Base-by-base conservation (phyloP, 2,329 filamentous ascomycete species). In the Colletotrichum limetticola region DNA sequence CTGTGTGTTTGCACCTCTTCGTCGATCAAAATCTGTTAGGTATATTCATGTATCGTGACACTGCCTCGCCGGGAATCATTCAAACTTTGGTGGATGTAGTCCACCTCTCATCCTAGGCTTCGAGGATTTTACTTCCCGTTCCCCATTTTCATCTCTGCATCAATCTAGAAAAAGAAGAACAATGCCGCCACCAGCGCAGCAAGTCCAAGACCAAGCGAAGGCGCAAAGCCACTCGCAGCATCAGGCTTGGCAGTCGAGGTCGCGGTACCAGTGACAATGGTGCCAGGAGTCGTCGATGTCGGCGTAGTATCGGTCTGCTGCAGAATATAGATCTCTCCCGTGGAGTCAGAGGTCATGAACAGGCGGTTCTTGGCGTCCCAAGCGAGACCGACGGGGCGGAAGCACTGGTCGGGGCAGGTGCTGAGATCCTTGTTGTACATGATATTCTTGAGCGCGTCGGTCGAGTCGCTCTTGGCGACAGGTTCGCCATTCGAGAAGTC, bases 321-420 rank as follows among this genome's bases (percentile, higher is more conserved):
- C 65, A 91, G 78, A 5, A 93, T 87, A 76, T 89, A 93, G 55
- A 94, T 87, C 83, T 94, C 91, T 6, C 91, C 92, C 0, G 91
- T 91, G 16, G 85, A 79, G 78, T 93, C 92, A 5, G 87, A 90
- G 69, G 84, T 88, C 83, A 93, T 87, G 81, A 89, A 93, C 9
- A 94, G 80, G 7, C 91, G 83, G 8, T 87, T 89, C 55, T 85
- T 76, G 9, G 75, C 75, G 78, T 90, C 87, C 75, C 86, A 83
- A 1, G 86, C 86, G 7, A 93, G 81, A 1, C 90, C 89, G 1
- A 90, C 90, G 30, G 91, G 91, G 2, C 91, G 85, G 82, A 93
- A 91, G 80, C 91, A 93, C 4, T 79, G 78, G 55, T 83, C 82
- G 0, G 90, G 90, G 72, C 91, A 93, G 4, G 79, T 78, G 12